These are phyloP conservation scores for Hymenoscyphus infarciens DNA, from an alignment of 2,329 filamentous ascomycete species.

Conservation along the genomic window DNA sequence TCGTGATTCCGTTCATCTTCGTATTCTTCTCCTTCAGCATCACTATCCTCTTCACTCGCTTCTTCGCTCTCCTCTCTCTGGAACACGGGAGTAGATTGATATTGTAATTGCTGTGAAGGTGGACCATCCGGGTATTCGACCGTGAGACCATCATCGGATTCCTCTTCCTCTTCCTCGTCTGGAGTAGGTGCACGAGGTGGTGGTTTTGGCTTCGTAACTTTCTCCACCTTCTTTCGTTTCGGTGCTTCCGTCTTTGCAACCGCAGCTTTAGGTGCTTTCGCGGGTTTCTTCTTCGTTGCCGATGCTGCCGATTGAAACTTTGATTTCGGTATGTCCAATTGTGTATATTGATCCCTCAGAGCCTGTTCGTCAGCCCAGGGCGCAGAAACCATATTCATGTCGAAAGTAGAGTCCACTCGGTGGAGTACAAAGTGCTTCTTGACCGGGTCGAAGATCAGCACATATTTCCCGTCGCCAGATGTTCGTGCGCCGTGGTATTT, in stretches of 20 bases:
- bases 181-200: conserved; percentile 31
- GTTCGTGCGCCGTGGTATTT: conserved; percentile 58
- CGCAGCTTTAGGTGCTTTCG: conserved; percentile 27
- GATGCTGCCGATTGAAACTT: conserved; percentile 13
- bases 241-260: conserved; percentile 31
- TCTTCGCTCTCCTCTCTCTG: conserved; percentile 31
- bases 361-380: conserved; percentile 63
- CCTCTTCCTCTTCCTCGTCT: conserved; percentile 40
- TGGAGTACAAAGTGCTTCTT: conserved; percentile 79
- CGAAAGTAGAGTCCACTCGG: conserved; percentile 74
- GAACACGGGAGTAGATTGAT: conserved; percentile 29
- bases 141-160: conserved; percentile 54
- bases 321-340: conserved; percentile 43
- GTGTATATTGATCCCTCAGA: conserved; percentile 64
- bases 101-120: conserved; percentile 31
- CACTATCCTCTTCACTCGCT: conserved; percentile 46
- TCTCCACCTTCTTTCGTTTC: conserved; percentile 33
- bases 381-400: conserved; percentile 77
- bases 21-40: conserved; percentile 46
- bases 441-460: conserved; percentile 71
- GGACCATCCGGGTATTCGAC: conserved; percentile 58
- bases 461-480: conserved; percentile 54
- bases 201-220: conserved; percentile 35
- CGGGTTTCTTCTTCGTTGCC: conserved; percentile 25
- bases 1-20: conserved; percentile 34